These are phyloP conservation scores for Pneumocystis murina DNA, from an alignment of 1,139 yeast species.

Conservation along the genomic window DNA sequence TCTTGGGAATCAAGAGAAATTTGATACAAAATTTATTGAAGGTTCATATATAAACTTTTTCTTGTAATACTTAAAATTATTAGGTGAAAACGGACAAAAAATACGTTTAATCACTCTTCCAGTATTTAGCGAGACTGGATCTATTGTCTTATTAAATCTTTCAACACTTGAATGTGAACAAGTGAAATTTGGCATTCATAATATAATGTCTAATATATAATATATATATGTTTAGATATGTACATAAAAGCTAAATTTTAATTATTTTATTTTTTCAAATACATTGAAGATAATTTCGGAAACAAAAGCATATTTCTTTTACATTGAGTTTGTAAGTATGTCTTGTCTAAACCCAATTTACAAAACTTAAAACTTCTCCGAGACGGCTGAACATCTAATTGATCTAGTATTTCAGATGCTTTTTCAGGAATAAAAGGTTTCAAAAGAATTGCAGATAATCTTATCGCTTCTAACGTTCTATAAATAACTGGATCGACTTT, in stretches of 20 bases:
- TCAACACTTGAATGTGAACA: conserved; percentile 40
- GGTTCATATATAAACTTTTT: neutral
- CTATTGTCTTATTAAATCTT: conserved; percentile 52
- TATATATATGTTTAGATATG: neutral
- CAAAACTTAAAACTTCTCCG: neutral
- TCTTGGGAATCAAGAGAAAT: conserved; percentile 67
- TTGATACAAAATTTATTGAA: conserved; percentile 29
- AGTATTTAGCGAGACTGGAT: conserved; percentile 47
- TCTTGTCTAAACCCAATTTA: neutral
- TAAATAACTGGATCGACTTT: neutral
- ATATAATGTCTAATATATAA: neutral
- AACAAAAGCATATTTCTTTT: neutral
- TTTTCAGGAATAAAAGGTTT: neutral
- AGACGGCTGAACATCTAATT: neutral
- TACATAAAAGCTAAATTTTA: neutral
- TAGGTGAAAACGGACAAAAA: conserved; percentile 24
- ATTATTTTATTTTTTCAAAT: neutral
- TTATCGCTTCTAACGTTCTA: neutral
- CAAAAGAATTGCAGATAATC: neutral
- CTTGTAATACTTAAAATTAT: neutral
- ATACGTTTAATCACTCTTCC: conserved; percentile 59
- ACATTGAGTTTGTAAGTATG: neutral
- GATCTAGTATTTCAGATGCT: neutral
- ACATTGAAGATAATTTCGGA: neutral
- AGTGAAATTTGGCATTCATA: conserved; percentile 19